Evolutionary conservation across 2,329 filamentous ascomycete genomes (phyloP).

Genomic region (Fusarium redolens): DNA sequence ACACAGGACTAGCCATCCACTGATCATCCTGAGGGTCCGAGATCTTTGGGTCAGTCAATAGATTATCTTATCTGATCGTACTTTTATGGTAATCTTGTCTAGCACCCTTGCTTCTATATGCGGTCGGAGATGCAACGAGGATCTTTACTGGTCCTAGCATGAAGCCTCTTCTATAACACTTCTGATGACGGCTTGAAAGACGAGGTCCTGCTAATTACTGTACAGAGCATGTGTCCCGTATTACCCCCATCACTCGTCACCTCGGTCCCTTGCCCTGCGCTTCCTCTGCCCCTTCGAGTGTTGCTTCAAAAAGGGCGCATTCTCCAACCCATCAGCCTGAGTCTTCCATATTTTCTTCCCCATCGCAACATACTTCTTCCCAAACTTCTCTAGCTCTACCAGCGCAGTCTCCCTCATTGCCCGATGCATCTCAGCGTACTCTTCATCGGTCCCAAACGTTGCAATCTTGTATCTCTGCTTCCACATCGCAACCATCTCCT

Average conservation of each 20-base stretch:
- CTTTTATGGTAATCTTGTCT: not conserved
- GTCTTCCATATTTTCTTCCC: conserved; percentile 25
- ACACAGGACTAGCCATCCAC: not conserved
- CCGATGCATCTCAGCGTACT: not conserved
- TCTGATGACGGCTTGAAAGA: not conserved
- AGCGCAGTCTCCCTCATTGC: not conserved
- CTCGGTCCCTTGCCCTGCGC: too few species aligned
- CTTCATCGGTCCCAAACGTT: conserved; percentile 49
- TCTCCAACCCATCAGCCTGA: conserved; percentile 25
- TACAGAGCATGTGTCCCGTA: not conserved
- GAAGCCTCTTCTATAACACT: not conserved
- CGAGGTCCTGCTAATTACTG: not conserved
- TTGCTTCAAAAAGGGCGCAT: conserved; percentile 8
- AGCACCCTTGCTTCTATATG: not conserved
- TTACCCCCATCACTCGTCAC: rapidly evolving
- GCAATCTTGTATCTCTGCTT: conserved; percentile 53
- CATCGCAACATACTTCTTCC: conserved; percentile 5
- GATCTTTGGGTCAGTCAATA: not conserved
- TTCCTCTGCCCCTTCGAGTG: not conserved
- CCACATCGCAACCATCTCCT: conserved; percentile 53
- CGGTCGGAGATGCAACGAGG: not conserved
- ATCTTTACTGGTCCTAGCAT: not conserved
- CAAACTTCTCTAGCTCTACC: conserved; percentile 18
- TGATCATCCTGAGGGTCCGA: not conserved
- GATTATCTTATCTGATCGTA: conserved; percentile 37